Conservation (phyloP, 164 flowering plant species). For the Stephania yunnanensis region DNA sequence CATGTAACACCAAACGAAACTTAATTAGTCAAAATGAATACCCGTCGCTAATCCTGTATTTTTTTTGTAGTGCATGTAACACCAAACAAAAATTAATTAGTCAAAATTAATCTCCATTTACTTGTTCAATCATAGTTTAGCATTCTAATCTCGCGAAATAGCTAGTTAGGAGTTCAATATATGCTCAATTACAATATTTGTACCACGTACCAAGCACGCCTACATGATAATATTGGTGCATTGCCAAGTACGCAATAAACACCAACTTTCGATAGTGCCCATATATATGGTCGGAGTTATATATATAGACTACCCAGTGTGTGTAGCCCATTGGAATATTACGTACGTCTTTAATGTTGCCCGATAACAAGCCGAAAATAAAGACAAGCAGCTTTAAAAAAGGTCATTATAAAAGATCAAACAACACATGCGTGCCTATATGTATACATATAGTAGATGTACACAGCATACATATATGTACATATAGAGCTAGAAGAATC, state of each 20-base stretch:
- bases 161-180: too few relatives aligned
- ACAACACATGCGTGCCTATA: not conserved
- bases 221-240: too few relatives aligned
- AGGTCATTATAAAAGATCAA: not conserved
- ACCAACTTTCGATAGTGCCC: not conserved
- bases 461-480: not conserved
- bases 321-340: not conserved
- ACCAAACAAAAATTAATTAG: too few relatives aligned
- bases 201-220: not conserved
- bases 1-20: too few relatives aligned
- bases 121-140: not conserved
- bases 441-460: not conserved
- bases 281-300: not conserved
- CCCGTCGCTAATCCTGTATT: too few relatives aligned
- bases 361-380: not conserved
- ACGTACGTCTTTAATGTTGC: too few relatives aligned
- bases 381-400: not conserved
- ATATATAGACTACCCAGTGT: not conserved
- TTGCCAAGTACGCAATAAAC: too few relatives aligned
- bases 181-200: too few relatives aligned
- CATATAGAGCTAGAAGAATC: not conserved
- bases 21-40: too few relatives aligned
- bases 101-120: too few relatives aligned
- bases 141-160: not conserved
- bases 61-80: too few relatives aligned